Evolutionary conservation across 176 grass and related monocot species (phyloP), one percentile per base, ranked within the genome.

Genomic region (Typha latifolia): DNA sequence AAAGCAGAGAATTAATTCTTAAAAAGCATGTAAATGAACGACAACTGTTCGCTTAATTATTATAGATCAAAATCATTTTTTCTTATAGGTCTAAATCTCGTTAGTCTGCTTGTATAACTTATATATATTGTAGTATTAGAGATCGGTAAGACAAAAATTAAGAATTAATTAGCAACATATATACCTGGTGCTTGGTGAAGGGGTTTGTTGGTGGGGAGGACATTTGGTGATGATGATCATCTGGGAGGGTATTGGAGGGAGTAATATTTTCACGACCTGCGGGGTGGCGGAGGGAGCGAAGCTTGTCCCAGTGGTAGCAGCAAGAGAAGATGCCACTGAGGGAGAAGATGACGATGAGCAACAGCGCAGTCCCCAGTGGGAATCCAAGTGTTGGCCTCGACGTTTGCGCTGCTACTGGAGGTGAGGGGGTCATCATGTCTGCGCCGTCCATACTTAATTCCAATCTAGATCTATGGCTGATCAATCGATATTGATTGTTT

Each of bases 281-380:
- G 26, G 57, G 69, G 77, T 68, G 62, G 52, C 84, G 65, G 62
- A 96, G 66, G 73, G 86, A 64, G 0, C 85, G 85, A 61, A 96
- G 80, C 80, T 83, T 96, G 77, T 96, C 92, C 92, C 92, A 96
- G 80, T 96, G 92, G 65, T 96, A 96, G 66, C 92, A 96, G 10
- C 92, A 87, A 0, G 92, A 91, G 82, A 96, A 84, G 74, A 91
- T 69, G 57, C 87, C 85, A 19, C 92, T 96, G 66, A 96, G 92
- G 53, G 84, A 88, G 70, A 96, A 96, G 69, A 91, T 96, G 71
- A 91, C 87, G 29, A 91, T 57, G 31, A 96, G 80, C 21, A 96
- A 74, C 57, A 96, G 82, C 20, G 87, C 87, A 20, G 88, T 96
- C 16, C 92, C 92, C 0, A 96, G 66, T 31, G 92, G 87, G 62